Conservation (phyloP, 331 rosid species). For the Dryas integrifolia region DNA sequence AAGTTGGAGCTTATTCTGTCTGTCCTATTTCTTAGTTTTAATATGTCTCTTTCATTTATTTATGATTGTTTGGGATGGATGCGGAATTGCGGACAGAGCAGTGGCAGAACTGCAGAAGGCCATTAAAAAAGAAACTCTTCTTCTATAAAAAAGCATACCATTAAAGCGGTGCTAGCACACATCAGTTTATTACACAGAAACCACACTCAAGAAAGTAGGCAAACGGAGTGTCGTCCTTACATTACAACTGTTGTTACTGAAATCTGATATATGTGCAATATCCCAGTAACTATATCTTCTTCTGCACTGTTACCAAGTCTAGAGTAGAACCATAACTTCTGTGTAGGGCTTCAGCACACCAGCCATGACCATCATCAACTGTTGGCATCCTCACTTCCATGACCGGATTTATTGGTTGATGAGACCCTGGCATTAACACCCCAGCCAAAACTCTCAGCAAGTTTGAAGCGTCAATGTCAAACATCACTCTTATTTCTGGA, state of each 20-base stretch:
- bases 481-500: conserved; percentile 63
- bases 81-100: too few relatives aligned
- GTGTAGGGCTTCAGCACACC: conserved; percentile 67
- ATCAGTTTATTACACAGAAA: background rate
- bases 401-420: conserved; percentile 45
- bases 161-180: background rate
- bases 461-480: conserved; percentile 69
- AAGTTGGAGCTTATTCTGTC: too few relatives aligned
- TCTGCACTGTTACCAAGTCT: conserved; percentile 52
- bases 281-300: conserved; percentile 34
- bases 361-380: conserved; percentile 72
- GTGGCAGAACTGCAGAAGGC: too few relatives aligned
- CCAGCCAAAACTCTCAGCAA: conserved; percentile 57
- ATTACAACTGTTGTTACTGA: background rate
- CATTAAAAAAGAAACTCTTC: too few relatives aligned
- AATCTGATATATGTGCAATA: background rate
- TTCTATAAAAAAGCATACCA: too few relatives aligned
- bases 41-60: too few relatives aligned
- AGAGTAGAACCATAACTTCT: conserved; percentile 52
- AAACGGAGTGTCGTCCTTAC: background rate
- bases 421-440: conserved; percentile 53
- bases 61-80: too few relatives aligned
- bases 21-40: too few relatives aligned
- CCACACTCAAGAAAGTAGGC: background rate
- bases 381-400: conserved; percentile 85